A percentile compares a stretch with the other conserved stretches of the same genome.
Evolutionary conservation across 768 basidiomycete species (phyloP).

Genomic region (Mycena vitilis): DNA sequence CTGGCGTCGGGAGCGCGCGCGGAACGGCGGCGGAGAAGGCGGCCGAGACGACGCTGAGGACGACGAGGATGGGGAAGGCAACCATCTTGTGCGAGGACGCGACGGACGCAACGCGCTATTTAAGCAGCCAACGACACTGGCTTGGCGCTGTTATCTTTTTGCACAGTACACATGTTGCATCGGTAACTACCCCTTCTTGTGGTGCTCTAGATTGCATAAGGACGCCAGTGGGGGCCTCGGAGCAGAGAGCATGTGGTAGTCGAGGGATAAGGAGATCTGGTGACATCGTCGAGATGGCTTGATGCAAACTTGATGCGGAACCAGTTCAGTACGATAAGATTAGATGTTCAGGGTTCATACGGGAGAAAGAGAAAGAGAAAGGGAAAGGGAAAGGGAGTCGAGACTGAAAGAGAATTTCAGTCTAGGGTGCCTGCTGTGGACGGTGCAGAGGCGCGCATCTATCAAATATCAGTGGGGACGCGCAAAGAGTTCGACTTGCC

Average conservation of each 20-base stretch:
- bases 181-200: background rate
- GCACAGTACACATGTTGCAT: background rate
- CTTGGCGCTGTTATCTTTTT: no score
- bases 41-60: conserved; percentile 8
- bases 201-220: background rate
- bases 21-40: conserved; percentile 19
- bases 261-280: background rate
- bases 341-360: no score
- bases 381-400: no score
- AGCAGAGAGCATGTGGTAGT: conserved; percentile 2
- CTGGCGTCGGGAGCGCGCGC: conserved; percentile 34
- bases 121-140: background rate
- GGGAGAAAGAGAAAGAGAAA: no score
- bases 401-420: no score
- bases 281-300: background rate
- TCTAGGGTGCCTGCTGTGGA: no score
- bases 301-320: no score
- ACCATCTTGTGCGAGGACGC: conserved; percentile 9
- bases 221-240: background rate
- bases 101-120: background rate
- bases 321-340: no score
- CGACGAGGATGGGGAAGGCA: conserved; percentile 15
- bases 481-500: no score
- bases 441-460: no score
- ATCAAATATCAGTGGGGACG: no score